Evolutionary conservation across 1,284 basidiomycete species (phyloP), one percentile per base, ranked within the genome.

Genomic region (Ustilago xerochloae): DNA sequence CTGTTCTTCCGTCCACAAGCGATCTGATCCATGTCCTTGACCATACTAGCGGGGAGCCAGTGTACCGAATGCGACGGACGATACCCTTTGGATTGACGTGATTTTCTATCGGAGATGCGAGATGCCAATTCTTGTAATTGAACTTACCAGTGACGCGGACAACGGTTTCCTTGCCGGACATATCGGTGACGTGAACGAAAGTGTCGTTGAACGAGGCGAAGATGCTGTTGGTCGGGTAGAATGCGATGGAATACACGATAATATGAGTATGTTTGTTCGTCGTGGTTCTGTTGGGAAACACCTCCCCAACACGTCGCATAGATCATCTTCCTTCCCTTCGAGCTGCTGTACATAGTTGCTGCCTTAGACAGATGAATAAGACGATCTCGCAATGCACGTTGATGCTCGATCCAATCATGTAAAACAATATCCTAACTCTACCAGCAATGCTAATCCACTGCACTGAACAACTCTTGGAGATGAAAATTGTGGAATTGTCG

Each of bases 181-280:
- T 89, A 92, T 99, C 97, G 86, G 96, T 99, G 83, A 99, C 89
- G 86, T 99, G 97, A 80, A 99, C 96, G 87, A 99, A 99, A 78
- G 97, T 99, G 86, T 99, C 96, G 88, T 99, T 99, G 91, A 99
- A 99, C 48, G 81, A 84, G 72, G 82, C 83, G 76, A 82, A 82
- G 75, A 81, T 80, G 81, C 79, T 79, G 77, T 62, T 52, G 62
- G 29, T 28, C 4, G 16, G 20, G 24, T n/a, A n/a, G 7, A 18
- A 45, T 35, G 18, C 15, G 48, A 43, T 53, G 24, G 32, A 15
- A 30, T 18, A 36, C 24, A 28, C 15, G n/a, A 58, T 1, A 18
- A 45, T 56, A 54, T 64, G 35, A 69, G 67, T 60, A 51, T 58
- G 39, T 47, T 46, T 41, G 55, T 63, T 39, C 20, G n/a, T n/a